A percentile compares a stretch with the other conserved stretches of the same genome.
phyloP scores from a whole-genome alignment of 2,329 filamentous ascomycete genomes.

The Alternaria triticimaculans region DNA sequence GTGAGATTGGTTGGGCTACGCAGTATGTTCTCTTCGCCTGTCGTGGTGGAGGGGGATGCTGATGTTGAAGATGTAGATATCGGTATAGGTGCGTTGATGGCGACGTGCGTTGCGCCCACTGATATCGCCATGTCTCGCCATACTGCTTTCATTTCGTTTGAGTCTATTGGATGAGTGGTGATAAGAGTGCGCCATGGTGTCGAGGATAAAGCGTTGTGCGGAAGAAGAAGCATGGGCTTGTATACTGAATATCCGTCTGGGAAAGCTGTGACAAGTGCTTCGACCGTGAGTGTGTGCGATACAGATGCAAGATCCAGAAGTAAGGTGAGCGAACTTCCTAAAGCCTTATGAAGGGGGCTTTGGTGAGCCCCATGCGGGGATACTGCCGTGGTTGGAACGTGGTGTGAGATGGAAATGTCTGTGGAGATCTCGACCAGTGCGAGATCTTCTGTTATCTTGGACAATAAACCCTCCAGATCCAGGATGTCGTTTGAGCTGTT shows the following conservation, averaged over 20 bases:
- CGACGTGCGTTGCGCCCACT: constrained; percentile 62
- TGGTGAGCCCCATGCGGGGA: not conserved
- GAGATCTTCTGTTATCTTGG: constrained; percentile 12
- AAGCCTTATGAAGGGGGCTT: constrained; percentile 33
- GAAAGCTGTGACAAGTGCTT: constrained; percentile 29
- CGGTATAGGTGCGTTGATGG: constrained; percentile 65
- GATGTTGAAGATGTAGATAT: constrained; percentile 17
- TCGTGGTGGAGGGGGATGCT: not conserved
- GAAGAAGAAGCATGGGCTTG: constrained; percentile 64
- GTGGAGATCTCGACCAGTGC: constrained; percentile 13
- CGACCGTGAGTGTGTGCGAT: constrained; percentile 20
- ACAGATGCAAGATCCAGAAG: constrained; percentile 21
- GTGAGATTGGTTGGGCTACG: constrained; percentile 74
- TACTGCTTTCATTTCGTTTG: constrained; percentile 29
- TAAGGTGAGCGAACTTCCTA: constrained; percentile 20
- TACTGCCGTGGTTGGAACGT: not conserved
- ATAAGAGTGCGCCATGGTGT: constrained; percentile 46
- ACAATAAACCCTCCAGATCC: not conserved
- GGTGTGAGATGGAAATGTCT: constrained; percentile 21
- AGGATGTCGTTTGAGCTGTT: not conserved
- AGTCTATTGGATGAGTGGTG: constrained; percentile 27
- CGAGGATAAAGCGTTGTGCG: constrained; percentile 53
- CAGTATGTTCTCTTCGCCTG: constrained; percentile 65
- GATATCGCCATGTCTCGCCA: constrained; percentile 41
- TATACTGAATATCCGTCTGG: constrained; percentile 62